These are phyloP conservation scores for Collybiopsis confluens DNA, from an alignment of 768 basidiomycete species.

Conservation along the genomic window DNA sequence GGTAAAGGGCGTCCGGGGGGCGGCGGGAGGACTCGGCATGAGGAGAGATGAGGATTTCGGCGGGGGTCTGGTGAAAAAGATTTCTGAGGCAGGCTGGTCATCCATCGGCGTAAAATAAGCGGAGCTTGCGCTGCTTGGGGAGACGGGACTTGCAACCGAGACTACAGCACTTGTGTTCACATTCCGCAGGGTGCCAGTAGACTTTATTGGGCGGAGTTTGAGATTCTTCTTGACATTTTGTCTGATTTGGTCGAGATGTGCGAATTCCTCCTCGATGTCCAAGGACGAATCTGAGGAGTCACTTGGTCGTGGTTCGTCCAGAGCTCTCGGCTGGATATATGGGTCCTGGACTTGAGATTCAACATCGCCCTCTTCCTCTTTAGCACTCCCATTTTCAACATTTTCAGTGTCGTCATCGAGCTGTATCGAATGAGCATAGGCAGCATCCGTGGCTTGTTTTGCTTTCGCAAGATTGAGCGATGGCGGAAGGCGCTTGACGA, in stretches of 20 bases:
- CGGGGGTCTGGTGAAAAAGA: background rate
- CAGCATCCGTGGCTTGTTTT: slow-evolving; percentile 5
- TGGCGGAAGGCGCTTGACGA: background rate
- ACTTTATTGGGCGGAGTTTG: slow-evolving; percentile 71
- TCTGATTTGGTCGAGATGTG: slow-evolving; percentile 63
- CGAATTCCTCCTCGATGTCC: slow-evolving; percentile 66
- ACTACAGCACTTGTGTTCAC: slow-evolving; percentile 21
- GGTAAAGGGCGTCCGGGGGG: slow-evolving; percentile 1
- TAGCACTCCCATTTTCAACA: background rate
- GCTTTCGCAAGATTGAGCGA: slow-evolving; percentile 2
- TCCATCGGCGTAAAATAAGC: slow-evolving; percentile 12
- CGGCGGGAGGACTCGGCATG: slow-evolving; percentile 15
- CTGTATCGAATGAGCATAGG: slow-evolving; percentile 1
- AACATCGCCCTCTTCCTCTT: background rate
- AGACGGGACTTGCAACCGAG: background rate
- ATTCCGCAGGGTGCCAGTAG: slow-evolving; percentile 48
- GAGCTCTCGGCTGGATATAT: background rate
- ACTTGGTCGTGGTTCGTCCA: background rate
- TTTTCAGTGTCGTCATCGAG: background rate
- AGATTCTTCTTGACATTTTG: slow-evolving; percentile 74
- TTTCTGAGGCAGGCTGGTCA: background rate
- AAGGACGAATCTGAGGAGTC: slow-evolving; percentile 1
- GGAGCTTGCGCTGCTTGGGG: slow-evolving; percentile 11
- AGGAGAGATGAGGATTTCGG: slow-evolving; percentile 1
- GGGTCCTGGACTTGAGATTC: background rate